phyloP scores from a whole-genome alignment of 495 filamentous ascomycete genomes.

The Lepidopterella palustris region DNA sequence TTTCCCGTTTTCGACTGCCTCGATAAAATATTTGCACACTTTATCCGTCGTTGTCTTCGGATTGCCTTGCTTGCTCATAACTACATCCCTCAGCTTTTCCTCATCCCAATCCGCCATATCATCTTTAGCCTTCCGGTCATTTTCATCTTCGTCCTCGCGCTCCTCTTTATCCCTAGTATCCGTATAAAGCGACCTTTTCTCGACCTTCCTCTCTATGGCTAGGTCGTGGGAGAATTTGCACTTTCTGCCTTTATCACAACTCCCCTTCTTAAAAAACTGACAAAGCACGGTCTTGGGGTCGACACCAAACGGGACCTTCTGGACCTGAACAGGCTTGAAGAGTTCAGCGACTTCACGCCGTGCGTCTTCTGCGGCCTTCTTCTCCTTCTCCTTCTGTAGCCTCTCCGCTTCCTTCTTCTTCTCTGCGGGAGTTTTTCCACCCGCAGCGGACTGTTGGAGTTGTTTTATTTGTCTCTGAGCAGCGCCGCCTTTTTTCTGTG shows the following conservation, averaged over 20 bases:
- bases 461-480: conserved; percentile 85
- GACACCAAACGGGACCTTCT: conserved; percentile 96
- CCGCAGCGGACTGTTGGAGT: conserved; percentile 61
- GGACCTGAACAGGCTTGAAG: conserved; percentile 89
- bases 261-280: conserved; percentile 90
- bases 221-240: conserved; percentile 97
- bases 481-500: conserved; percentile 80
- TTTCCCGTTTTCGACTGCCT: conserved; percentile 94
- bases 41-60: conserved; percentile 94
- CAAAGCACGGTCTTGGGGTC: conserved; percentile 98
- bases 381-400: conserved; percentile 72
- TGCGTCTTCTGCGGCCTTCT: conserved; percentile 77
- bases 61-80: conserved; percentile 94
- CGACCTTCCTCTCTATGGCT: conserved; percentile 77
- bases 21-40: conserved; percentile 98
- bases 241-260: conserved; percentile 91
- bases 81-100: conserved; percentile 84
- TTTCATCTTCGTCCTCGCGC: conserved; percentile 58
- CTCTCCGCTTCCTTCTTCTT: conserved; percentile 90
- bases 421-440: conserved; percentile 70
- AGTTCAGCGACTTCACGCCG: conserved; percentile 72
- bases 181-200: conserved; percentile 88
- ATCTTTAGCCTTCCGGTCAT: conserved; percentile 67
- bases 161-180: conserved; percentile 66
- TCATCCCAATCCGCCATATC: conserved; percentile 96